Base-by-base conservation (phyloP, 139 green algal species). In the Chlamydomonas asymmetrica region DNA sequence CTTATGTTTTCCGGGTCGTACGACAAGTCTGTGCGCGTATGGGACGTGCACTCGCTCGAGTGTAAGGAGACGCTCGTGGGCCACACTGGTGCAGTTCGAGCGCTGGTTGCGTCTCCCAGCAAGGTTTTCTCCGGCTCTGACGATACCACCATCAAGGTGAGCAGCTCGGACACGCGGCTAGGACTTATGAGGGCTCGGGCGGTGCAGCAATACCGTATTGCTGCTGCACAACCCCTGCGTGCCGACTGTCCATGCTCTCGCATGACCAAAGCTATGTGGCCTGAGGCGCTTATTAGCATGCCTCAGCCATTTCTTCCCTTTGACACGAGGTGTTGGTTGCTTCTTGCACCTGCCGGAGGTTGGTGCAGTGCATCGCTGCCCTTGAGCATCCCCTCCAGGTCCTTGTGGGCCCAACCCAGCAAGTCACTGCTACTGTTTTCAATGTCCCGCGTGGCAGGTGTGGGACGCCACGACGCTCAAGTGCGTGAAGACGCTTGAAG, bases 1-100 rank as follows among this genome's bases (percentile, higher is more conserved):
- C 35, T 87, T 74, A 91, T 98, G 64, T 97, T 98, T 79, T 88
- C 60, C 34, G 93, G 93, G 45, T 91, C 80, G 18, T 98, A 97
- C 67, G 94, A 98, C 84, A 93, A 94, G 70, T 96, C 89, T 27
- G 92, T 97, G 70, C 82, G 92, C n/a, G 93, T 95, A 35, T 97
- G 93, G 93, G 87, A 96, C 68, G 81, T 88, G 45, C 22, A 69
- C 35, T 90, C 82, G 25, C 75, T 91, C n/a, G 73, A 87, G 68
- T 91, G 87, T 80, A 87, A 84, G 52, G 83, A 80, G 9, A 82
- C 75, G 23, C 75, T 91, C 34, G 80, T 78, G 5, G 92, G 93
- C 1, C 93, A 98, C 84, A 92, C 71, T 2, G 89, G 85, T 20
- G 93, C 93, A 9, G 93, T 98, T 37, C 89, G 93, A 4, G 93